Base-by-base conservation (phyloP, 345 rosid species). In the Salix brachista region DNA sequence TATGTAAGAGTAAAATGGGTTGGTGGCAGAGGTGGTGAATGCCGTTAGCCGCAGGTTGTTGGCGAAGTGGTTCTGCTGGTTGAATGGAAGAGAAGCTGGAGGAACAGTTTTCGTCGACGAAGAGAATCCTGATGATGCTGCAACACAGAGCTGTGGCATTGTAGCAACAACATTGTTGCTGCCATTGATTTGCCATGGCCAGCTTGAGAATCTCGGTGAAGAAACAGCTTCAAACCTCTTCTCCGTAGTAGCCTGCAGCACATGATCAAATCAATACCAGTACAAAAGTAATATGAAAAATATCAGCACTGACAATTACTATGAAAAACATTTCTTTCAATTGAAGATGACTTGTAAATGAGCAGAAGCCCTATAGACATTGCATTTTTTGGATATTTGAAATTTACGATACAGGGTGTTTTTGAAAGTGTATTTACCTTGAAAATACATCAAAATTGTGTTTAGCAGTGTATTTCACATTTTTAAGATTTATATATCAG, bases 71-170 rank as follows among this genome's bases (percentile, higher is more conserved):
- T 30, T 69, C 25, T 54, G 36, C 21, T 36, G 78, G 13, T 48
- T 74, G 48, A 30, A 62, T 28, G 78, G 80, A 64, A 77, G 36
- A 34, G 67, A 64, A n/a, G 75, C 56, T 19, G 82, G 36, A 39
- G 23, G 66, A 62, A 41, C 78, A 62, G 74, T 76, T 67, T 73
- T 32, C 67, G 67, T 71, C 11, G 85, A 74, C 39, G 85, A 73
- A 54, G 85, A 48, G 84, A 81, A 81, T 81, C 84, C 80, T 84
- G 82, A 70, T 76, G 94, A 82, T 60, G 91, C 82, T 79, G 91
- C 76, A 48, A 78, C 50, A 52, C 84, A 75, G 19, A 32, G 5
- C 10, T 60, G 36, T 36, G 90, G 83, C 30, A 69, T 71, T 74
- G 78, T 32, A 3, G 81, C 23, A 60, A 62, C 79, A 6, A 25